Evolutionary conservation across 768 basidiomycete genomes (phyloP), one percentile per base, ranked within the genome.

Genomic region (Mycena polygramma): DNA sequence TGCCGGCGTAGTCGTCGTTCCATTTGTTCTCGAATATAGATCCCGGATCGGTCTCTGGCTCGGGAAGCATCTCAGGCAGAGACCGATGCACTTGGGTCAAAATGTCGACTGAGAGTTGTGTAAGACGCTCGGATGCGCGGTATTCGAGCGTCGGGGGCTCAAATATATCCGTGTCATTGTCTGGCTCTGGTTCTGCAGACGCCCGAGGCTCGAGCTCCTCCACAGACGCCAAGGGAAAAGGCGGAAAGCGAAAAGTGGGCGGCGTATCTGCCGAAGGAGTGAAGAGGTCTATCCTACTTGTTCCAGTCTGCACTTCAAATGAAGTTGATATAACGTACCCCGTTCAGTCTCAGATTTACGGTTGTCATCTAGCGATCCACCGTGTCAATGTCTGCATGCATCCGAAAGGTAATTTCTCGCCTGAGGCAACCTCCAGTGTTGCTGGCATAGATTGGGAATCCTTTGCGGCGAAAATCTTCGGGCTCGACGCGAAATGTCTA

Each of bases 1-100:
- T 69, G 35, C 26, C 57, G 43, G 41, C 26, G 43, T 68, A 69
- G 59, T 62, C 66, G 19, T 49, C 39, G 59, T 61, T 36, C 10
- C 57, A 48, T 43, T 43, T 62, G n/a, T 73, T 69, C 63, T 73
- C 72, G 66, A 73, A 73, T 26, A 71, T 66, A n/a, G 63, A 59
- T 9, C 5, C 65, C 6, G 61, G 35, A 57, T 70, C 52, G 60
- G 63, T 49, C 43, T 73, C 72, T 45, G 69, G 69, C 22, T 73
- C 69, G 20, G 72, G 72, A 3, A 73, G 69, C 20, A 71, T 36
- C 53, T 65, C 70, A 7, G 70, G 73, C 4, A 71, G 63, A 35
- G 66, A 68, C 22, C 37, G 51, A 7, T 41, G 54, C 19, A 74
- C 66, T 20, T 66, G 62, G 7, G 68, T 63, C 3, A 82, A 76